A percentile compares a stretch with the other conserved stretches of the same genome.
phyloP scores from a whole-genome alignment of 176 grass and related monocot species.

The Avena eriantha region DNA sequence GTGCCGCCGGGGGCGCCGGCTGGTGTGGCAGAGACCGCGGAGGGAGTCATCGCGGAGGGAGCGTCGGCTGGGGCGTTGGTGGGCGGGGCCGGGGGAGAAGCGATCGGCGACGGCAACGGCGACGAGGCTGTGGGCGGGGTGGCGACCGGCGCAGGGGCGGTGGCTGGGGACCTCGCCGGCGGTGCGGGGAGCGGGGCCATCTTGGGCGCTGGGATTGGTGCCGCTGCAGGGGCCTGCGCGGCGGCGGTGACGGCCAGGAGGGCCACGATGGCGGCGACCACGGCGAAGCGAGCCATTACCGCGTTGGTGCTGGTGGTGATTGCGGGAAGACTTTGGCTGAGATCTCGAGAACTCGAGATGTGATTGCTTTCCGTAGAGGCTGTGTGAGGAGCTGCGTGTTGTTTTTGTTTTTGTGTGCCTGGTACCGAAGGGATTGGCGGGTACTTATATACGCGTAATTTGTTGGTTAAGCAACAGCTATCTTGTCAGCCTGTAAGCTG shows the following conservation, averaged over 20 bases:
- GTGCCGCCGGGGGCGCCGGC: background rate
- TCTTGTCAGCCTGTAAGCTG: background rate
- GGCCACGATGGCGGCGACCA: constrained; percentile 17
- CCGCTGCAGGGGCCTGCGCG: constrained; percentile 28
- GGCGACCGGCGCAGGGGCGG: constrained; percentile 38
- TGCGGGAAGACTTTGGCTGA: background rate
- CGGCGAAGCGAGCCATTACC: constrained; percentile 53
- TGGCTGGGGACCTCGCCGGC: constrained; percentile 38
- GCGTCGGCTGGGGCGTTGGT: background rate
- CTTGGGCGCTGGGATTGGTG: constrained; percentile 18
- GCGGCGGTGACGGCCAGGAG: constrained; percentile 31
- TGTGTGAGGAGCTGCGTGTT: background rate
- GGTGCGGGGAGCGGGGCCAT: constrained; percentile 51
- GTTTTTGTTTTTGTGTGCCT: background rate
- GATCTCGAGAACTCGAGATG: background rate
- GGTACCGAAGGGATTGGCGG: background rate
- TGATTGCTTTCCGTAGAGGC: background rate
- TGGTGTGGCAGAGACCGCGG: constrained; percentile 27
- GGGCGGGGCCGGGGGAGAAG: constrained; percentile 44
- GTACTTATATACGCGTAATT: background rate
- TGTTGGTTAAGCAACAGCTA: background rate
- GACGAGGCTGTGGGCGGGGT: constrained; percentile 34
- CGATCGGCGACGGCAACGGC: constrained; percentile 46
- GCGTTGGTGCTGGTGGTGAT: background rate
- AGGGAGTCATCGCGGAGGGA: constrained; percentile 23